These are phyloP conservation scores for Xylaria venustula DNA, from an alignment of 495 filamentous ascomycete species.

Conservation along the genomic window DNA sequence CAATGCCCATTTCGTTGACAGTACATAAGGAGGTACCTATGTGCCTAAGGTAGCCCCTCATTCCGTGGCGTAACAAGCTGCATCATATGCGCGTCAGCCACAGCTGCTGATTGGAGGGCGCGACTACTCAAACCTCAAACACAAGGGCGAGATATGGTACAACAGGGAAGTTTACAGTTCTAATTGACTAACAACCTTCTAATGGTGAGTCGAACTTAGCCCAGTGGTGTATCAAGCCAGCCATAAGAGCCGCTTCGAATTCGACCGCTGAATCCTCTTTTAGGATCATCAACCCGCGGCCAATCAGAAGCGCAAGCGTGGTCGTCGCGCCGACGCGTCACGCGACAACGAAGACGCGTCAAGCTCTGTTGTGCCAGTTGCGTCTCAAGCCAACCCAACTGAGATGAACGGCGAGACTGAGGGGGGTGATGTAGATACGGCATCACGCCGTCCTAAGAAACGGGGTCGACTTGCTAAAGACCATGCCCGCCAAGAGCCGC, in stretches of 20 bases:
- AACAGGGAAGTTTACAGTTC: too few relatives aligned
- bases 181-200: too few relatives aligned
- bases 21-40: background rate
- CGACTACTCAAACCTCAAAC: background rate
- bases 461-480: constrained; percentile 20
- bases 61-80: background rate
- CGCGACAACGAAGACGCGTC: constrained; percentile 36
- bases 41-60: background rate
- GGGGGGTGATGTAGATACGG: constrained; percentile 4
- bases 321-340: constrained; percentile 40
- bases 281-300: constrained; percentile 26
- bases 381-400: background rate
- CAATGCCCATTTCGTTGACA: background rate
- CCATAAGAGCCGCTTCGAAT: too few relatives aligned
- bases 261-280: constrained; percentile 13
- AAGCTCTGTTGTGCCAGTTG: constrained; percentile 7
- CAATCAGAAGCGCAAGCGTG: constrained; percentile 43
- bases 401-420: background rate
- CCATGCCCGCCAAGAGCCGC: constrained; percentile 7
- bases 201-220: background rate
- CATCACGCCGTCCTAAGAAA: constrained; percentile 18
- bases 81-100: constrained; percentile 6
- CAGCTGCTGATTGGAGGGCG: background rate
- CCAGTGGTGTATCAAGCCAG: too few relatives aligned
- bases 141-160: background rate